Evolutionary conservation across 768 basidiomycete species (phyloP).

Genomic region (Russula lepida): DNA sequence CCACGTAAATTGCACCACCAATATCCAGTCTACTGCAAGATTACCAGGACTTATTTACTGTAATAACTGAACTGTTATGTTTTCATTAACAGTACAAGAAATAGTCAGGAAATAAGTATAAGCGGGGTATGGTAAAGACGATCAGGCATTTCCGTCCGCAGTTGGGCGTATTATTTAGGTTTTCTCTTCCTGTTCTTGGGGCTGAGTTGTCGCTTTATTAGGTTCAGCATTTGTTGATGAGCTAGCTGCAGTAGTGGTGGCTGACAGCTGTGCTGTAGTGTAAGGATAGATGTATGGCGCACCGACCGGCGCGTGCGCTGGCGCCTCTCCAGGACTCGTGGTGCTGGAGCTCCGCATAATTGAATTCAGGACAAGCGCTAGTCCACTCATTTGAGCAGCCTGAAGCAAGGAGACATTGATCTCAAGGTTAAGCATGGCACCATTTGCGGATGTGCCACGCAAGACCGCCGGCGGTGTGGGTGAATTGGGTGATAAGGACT

Average conservation of each 20-base stretch:
- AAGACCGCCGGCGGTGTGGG: constrained; percentile 70
- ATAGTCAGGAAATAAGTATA: constrained; percentile 16
- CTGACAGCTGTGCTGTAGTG: neutral
- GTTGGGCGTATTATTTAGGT: neutral
- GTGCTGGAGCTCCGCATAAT: constrained; percentile 40
- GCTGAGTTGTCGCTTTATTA: neutral
- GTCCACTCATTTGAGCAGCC: constrained; percentile 66
- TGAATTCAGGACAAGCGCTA: constrained; percentile 64
- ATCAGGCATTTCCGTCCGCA: neutral
- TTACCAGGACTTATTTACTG: neutral
- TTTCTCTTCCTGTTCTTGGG: constrained; percentile 3
- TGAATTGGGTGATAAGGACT: constrained; percentile 36
- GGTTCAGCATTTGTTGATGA: neutral
- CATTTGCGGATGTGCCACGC: constrained; percentile 61
- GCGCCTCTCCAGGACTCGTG: constrained; percentile 16
- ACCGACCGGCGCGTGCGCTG: constrained; percentile 18
- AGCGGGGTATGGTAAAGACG: constrained; percentile 1
- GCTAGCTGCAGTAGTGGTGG: neutral
- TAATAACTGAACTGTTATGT: neutral
- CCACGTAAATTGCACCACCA: neutral
- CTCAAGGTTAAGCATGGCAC: constrained; percentile 64
- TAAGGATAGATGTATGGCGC: constrained; percentile 20
- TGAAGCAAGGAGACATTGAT: constrained; percentile 71
- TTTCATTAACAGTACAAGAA: constrained; percentile 12
- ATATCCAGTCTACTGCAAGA: neutral